A percentile compares a stretch with the other conserved stretches of the same genome.
These are phyloP conservation scores for Coemansia pectinata DNA, from an alignment of 192 early-diverging fungal species.

Conservation along the genomic window DNA sequence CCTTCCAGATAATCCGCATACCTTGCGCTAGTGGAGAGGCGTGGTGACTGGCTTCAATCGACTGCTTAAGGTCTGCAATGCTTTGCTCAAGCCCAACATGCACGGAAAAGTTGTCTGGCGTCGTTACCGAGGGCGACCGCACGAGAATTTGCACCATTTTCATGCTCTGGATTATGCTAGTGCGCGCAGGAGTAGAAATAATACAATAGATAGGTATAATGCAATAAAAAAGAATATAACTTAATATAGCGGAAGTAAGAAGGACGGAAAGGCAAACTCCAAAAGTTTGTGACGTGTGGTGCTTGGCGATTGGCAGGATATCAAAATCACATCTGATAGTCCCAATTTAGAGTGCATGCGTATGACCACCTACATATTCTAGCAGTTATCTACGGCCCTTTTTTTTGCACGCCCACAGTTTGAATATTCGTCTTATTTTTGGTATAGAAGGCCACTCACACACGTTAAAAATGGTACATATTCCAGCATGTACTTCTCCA, in stretches of 20 bases:
- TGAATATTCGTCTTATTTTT: neutral
- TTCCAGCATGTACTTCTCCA: neutral
- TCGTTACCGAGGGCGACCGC: slow-evolving; percentile 43
- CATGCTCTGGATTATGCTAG: neutral
- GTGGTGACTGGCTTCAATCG: slow-evolving; percentile 32
- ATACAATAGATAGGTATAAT: neutral
- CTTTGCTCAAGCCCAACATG: slow-evolving; percentile 9
- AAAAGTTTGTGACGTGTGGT: neutral
- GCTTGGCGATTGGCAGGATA: neutral
- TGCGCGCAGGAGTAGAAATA: neutral
- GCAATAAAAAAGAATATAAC: neutral
- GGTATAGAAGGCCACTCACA: neutral
- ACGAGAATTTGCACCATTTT: slow-evolving; percentile 24
- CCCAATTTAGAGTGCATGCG: neutral
- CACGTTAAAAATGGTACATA: neutral
- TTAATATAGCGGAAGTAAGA: too few relatives aligned
- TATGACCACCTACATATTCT: neutral
- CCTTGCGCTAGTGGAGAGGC: slow-evolving; percentile 27
- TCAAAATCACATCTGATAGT: neutral
- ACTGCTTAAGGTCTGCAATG: slow-evolving; percentile 29
- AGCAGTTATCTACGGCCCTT: neutral
- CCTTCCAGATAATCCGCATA: slow-evolving; percentile 54
- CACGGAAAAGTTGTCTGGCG: slow-evolving; percentile 37
- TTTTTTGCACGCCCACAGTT: neutral
- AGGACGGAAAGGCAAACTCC: neutral